Base-by-base conservation (phyloP, 1,139 yeast species). In the Candida gigantensis region DNA sequence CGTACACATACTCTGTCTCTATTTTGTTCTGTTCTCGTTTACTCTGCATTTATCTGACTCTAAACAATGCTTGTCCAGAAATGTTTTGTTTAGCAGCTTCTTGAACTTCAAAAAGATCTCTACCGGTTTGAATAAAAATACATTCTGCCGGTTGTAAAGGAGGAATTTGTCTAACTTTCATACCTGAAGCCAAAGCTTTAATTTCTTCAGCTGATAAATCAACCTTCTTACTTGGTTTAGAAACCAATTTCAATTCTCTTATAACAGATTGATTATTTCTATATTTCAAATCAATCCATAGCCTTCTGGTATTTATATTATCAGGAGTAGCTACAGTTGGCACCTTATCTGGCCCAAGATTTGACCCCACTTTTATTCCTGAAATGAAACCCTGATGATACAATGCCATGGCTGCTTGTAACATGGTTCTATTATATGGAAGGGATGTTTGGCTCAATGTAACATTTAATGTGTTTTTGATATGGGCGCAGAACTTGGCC, bases 121-220 rank as follows among this genome's bases (percentile, higher is more conserved):
- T 72, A n/a, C 21, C 39, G 16, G 35, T 24, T 19, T 36, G 28
- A 26, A 92, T 74, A 50, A 92, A 80, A 48, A 90, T 77, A 43
- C 87, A 74, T 61, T 92, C 99, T 19, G 97, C 96, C 1, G 96
- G 94, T 55, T 84, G 89, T 38, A 88, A 67, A 1, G 97, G 95
- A 51, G 79, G 76, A 45, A 90, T 79, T 50, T 79, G 72, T 64
- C 95, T 76, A 14, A 87, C 84, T 16, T 80, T 75, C 42, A 77
- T 68, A 3, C 98, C 97, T 6, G 83, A 72, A 12, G 95, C 85
- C 47, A 92, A 72, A 17, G 79, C 79, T 53, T 76, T 75, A 42
- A 92, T 66, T 50, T 89, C 96, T 5, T 76, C 72, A 15, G 72
- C 63, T 3, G 74, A 65, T 52, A 89, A 78, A 48, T 72, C 64